A percentile compares a stretch with the other conserved stretches of the same genome.
Evolutionary conservation across 1,139 yeast genomes (phyloP).

Genomic region (Yamadazyma songkhlaensis): DNA sequence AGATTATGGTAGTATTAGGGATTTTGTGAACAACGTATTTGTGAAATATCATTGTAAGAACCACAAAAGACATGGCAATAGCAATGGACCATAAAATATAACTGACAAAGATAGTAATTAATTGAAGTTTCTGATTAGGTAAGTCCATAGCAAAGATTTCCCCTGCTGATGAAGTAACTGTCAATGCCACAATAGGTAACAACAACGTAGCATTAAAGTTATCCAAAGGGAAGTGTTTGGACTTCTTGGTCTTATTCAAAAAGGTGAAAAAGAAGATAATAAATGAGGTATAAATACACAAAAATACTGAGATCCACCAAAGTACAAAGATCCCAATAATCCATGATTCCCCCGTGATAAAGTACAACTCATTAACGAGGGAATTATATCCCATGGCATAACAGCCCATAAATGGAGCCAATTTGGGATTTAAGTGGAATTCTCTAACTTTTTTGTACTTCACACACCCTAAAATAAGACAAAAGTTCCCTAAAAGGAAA

Average conservation of each 20-base stretch:
- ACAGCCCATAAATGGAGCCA: conserved; percentile 69
- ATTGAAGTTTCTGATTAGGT: conserved; percentile 38
- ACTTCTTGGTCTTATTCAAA: conserved; percentile 24
- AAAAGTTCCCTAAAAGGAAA: conserved; percentile 37
- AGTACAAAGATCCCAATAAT: conserved; percentile 49
- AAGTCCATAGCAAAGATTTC: conserved; percentile 46
- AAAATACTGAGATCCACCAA: conserved; percentile 65
- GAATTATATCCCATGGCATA: conserved; percentile 76
- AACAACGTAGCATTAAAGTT: conserved; percentile 46
- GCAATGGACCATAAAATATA: conserved; percentile 70
- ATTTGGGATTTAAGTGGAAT: conserved; percentile 43
- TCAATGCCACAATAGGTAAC: conserved; percentile 72
- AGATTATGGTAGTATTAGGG: conserved; percentile 43
- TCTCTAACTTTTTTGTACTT: conserved; percentile 26
- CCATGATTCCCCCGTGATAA: conserved; percentile 33
- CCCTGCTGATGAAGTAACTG: conserved; percentile 72
- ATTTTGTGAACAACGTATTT: conserved; percentile 56
- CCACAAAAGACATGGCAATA: conserved; percentile 54
- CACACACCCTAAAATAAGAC: conserved; percentile 37
- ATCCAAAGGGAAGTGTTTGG: conserved; percentile 19
- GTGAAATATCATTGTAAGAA: conserved; percentile 56
- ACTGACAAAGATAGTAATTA: conserved; percentile 53
- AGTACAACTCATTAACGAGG: conserved; percentile 52
- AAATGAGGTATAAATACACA: conserved; percentile 59
- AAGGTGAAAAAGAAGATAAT: conserved; percentile 46